Conservation (phyloP, 2,329 filamentous ascomycete species). For the Penicillium sp. region DNA sequence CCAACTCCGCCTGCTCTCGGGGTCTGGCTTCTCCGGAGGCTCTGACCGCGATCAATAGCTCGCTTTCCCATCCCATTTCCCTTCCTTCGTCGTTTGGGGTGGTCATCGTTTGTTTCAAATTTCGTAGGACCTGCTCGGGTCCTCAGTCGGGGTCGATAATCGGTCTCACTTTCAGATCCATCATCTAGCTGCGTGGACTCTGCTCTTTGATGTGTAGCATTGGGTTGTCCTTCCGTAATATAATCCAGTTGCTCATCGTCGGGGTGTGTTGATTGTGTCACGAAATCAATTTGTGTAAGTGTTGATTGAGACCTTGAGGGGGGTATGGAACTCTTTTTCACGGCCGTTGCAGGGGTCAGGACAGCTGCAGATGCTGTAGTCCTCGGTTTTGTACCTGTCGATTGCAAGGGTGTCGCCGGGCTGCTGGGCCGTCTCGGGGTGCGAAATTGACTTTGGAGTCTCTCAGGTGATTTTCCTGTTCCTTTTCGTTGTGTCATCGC, state of each 20-base stretch:
- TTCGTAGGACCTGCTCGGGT: constrained; percentile 14
- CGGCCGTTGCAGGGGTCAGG: constrained; percentile 21
- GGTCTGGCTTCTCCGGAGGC: constrained; percentile 21
- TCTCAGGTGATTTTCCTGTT: constrained; percentile 17
- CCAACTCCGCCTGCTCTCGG: constrained; percentile 24
- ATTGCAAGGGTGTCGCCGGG: constrained; percentile 12
- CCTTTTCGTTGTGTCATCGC: constrained; percentile 34
- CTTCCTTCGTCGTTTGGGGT: constrained; percentile 22
- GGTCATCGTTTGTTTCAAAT: constrained; percentile 18
- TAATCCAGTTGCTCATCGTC: constrained; percentile 38
- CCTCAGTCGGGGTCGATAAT: constrained; percentile 21
- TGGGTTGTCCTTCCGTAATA: constrained; percentile 20
- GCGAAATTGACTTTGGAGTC: constrained; percentile 22
- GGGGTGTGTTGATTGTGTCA: constrained; percentile 28
- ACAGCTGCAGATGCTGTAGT: constrained; percentile 18
- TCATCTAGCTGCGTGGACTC: constrained; percentile 32
- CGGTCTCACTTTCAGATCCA: constrained; percentile 28
- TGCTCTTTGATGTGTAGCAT: constrained; percentile 4
- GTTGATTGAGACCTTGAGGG: constrained; percentile 40
- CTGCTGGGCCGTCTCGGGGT: constrained; percentile 26
- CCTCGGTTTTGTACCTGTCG: constrained; percentile 22
- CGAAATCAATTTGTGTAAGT: constrained; percentile 48
- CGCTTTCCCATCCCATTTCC: constrained; percentile 3
- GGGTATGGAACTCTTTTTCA: constrained; percentile 23
- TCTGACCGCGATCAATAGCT: constrained; percentile 9